phyloP scores from a whole-genome alignment of 148 eudicot genomes.

The Simmondsia chinensis region DNA sequence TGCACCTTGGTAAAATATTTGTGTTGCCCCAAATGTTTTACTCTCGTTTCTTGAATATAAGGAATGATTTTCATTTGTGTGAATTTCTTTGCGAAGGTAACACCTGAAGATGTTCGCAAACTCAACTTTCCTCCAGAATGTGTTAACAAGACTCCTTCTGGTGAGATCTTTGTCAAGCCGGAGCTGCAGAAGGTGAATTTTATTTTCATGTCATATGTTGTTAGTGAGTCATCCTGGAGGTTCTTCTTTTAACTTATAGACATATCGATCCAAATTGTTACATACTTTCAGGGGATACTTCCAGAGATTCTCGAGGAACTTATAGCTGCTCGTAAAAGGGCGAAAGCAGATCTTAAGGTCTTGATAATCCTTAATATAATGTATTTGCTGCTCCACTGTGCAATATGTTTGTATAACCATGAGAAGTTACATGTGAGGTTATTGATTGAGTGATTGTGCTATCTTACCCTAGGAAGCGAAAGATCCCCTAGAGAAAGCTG shows the following conservation, averaged over 20 bases:
- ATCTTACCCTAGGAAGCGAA: conserved; percentile 70
- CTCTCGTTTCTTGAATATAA: neutral
- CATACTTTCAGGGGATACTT: conserved; percentile 77
- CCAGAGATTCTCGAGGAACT: conserved; percentile 99
- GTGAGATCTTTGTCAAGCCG: conserved; percentile 91
- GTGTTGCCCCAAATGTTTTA: conserved; percentile 3
- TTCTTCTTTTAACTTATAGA: no score
- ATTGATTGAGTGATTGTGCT: conserved; percentile 7
- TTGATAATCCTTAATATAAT: neutral
- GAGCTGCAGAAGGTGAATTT: conserved; percentile 71
- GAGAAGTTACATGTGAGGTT: no score
- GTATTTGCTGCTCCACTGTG: no score
- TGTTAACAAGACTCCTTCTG: conserved; percentile 89
- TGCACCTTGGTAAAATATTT: conserved; percentile 70
- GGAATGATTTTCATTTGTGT: neutral
- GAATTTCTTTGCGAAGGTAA: conserved; percentile 47
- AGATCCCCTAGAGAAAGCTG: conserved; percentile 96
- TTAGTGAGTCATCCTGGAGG: no score
- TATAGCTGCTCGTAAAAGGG: conserved; percentile 90
- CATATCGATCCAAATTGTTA: no score
- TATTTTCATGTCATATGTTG: neutral
- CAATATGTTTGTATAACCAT: no score
- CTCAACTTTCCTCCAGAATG: conserved; percentile 85
- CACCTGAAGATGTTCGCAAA: conserved; percentile 72
- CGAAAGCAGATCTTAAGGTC: conserved; percentile 98